Base-by-base conservation (phyloP, 2,329 filamentous ascomycete species). In the Fusarium sp. region DNA sequence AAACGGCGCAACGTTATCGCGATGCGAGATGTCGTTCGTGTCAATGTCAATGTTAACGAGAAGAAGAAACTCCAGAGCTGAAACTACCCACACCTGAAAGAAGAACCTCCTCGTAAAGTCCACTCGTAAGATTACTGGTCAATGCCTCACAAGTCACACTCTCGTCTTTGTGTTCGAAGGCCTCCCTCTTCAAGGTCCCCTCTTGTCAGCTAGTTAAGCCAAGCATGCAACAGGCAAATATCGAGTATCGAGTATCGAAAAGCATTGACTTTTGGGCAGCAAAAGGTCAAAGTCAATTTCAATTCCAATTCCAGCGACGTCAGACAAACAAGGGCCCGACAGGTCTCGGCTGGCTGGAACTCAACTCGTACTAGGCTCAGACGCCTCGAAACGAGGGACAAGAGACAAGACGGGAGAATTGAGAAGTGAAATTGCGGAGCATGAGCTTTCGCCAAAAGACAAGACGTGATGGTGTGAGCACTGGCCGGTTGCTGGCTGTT, bases 61-160 rank as follows among this genome's bases (percentile, higher is more conserved):
- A 58, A 48, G 23, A 45, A 47, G 50, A 55, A 49, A 50, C 34
- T 45, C 17, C 19, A 57, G 59, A 71, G 72, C 70, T 70, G 63
- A 68, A 72, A 70, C 70, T 65, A 65, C 56, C 56, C 34, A 48
- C 59, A 50, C 43, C 28, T 32, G 36, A 36, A 36, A 54, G 43
- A 53, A 56, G 38, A 53, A 47, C 47, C 48, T 49, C 46, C 46
- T 62, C 57, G 34, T 51, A 34, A 68, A 67, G 69, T 57, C 62
- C 68, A 67, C 68, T 67, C 48, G 45, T 70, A 59, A 73, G 62
- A 73, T 73, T 72, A 65, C 66, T 71, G 61, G 55, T 73, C 68
- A 73, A 72, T 73, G 69, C 71, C 67, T 63, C 34, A 42, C 54
- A 49, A 21, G 45, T 36, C 45, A 26, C 42, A n/a, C 30, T 51